A percentile compares a stretch with the other conserved stretches of the same genome.
These are phyloP conservation scores for Lentinula aciculospora DNA, from an alignment of 768 basidiomycete genomes.

Conservation along the genomic window DNA sequence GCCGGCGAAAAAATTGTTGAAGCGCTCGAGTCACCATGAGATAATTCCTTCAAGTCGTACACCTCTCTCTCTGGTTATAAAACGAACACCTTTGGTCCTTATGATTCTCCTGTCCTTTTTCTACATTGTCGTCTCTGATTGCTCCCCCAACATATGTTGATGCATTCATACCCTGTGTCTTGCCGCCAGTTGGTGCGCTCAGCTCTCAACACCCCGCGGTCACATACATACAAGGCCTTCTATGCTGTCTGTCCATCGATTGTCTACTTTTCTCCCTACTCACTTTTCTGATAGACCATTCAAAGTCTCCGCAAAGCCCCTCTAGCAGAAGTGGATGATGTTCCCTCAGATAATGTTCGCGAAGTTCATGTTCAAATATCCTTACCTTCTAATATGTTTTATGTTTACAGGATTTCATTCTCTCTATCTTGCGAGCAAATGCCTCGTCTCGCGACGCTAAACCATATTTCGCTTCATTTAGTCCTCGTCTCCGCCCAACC, in stretches of 20 bases:
- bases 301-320: slow-evolving; percentile 28
- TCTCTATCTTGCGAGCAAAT: slow-evolving; percentile 89
- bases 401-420: slow-evolving; percentile 78
- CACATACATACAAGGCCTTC: slow-evolving; percentile 41
- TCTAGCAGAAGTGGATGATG: slow-evolving; percentile 30
- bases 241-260: slow-evolving; percentile 42
- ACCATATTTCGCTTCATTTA: slow-evolving; percentile 89
- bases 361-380: slow-evolving; percentile 4
- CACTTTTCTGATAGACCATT: slow-evolving; percentile 31
- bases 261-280: slow-evolving; percentile 5
- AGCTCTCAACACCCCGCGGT: slow-evolving; percentile 28
- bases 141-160: slow-evolving; percentile 14
- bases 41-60: background rate
- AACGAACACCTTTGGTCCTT: background rate
- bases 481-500: slow-evolving; percentile 39
- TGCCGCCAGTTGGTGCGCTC: slow-evolving; percentile 26
- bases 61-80: background rate
- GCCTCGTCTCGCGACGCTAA: slow-evolving; percentile 89
- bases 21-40: background rate
- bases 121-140: background rate
- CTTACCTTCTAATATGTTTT: slow-evolving; percentile 3
- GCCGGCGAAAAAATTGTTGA: background rate
- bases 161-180: slow-evolving; percentile 31
- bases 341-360: slow-evolving; percentile 47
- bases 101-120: background rate